Evolutionary conservation across 176 grass and related monocot species (phyloP).

Genomic region (Rhynchospora breviuscula): DNA sequence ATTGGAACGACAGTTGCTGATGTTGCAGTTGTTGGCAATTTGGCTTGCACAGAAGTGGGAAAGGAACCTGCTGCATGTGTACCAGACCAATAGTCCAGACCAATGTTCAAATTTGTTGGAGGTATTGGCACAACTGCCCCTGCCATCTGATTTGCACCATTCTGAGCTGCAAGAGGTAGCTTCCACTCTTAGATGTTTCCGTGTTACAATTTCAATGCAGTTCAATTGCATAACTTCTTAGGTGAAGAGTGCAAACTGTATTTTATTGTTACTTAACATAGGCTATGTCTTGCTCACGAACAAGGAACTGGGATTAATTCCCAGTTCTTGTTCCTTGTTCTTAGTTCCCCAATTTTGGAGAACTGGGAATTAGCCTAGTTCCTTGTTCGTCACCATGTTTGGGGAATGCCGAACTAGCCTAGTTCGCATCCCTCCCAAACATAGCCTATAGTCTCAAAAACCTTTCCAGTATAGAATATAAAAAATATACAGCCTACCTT

Average conservation of each 20-base stretch:
- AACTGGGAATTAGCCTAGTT: too few relatives aligned
- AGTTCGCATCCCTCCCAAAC: too few relatives aligned
- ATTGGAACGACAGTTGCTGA: constrained; percentile 29
- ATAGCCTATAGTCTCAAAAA: not conserved
- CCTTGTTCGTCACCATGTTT: too few relatives aligned
- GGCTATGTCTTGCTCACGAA: too few relatives aligned
- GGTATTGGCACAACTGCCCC: constrained; percentile 10
- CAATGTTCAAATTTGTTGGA: constrained; percentile 23
- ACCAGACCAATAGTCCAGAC: constrained; percentile 23
- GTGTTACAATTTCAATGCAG: constrained; percentile 1
- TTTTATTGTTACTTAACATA: not conserved
- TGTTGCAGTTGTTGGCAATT: constrained; percentile 22
- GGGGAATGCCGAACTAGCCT: too few relatives aligned
- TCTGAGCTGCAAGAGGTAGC: not conserved
- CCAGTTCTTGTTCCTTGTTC: too few relatives aligned
- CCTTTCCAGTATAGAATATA: not conserved
- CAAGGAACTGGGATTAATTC: too few relatives aligned
- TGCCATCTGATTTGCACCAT: not conserved
- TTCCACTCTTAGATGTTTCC: constrained; percentile 13
- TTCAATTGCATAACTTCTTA: not conserved
- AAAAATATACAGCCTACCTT: not conserved
- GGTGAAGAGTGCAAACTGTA: not conserved
- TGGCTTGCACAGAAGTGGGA: constrained; percentile 24
- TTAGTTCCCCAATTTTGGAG: too few relatives aligned
- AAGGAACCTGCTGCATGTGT: constrained; percentile 8